Evolutionary conservation across 768 basidiomycete genomes (phyloP).

Genomic region (Suillus placidus): DNA sequence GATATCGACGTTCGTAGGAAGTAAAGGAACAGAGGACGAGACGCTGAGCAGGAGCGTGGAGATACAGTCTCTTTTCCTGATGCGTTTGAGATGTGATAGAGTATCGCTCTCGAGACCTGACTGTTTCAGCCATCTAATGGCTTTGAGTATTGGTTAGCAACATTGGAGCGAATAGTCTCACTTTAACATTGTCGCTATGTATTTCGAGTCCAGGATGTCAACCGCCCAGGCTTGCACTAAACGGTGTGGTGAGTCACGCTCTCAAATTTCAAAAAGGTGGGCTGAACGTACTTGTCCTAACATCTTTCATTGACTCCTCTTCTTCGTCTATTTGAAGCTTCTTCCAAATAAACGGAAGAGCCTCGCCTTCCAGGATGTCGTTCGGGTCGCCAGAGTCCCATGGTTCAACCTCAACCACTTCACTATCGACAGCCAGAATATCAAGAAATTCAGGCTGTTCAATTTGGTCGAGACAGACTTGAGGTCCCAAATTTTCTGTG

Average conservation of each 20-base stretch:
- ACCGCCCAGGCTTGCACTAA: constrained; percentile 78
- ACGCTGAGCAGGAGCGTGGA: constrained; percentile 60
- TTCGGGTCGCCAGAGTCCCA: constrained; percentile 39
- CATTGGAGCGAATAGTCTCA: constrained; percentile 28
- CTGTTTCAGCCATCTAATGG: constrained; percentile 68
- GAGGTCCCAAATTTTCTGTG: not conserved
- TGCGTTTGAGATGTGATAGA: constrained; percentile 76
- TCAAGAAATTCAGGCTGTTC: not conserved
- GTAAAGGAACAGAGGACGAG: constrained; percentile 43
- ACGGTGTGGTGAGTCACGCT: not conserved
- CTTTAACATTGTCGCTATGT: constrained; percentile 67
- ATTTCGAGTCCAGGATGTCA: constrained; percentile 63
- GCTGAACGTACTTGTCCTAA: constrained; percentile 40
- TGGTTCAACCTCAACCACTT: constrained; percentile 7
- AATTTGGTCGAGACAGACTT: not conserved
- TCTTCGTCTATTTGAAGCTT: constrained; percentile 57
- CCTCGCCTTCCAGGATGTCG: constrained; percentile 55
- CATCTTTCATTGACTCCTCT: constrained; percentile 61
- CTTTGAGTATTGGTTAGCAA: not conserved
- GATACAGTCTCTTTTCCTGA: constrained; percentile 54
- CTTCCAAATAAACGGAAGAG: constrained; percentile 67
- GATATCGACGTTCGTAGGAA: constrained; percentile 53
- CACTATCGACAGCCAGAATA: not conserved
- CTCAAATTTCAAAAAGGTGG: not conserved
- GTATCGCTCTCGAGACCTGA: constrained; percentile 60